Conservation (phyloP, 768 basidiomycete species). For the Clitopilus hobsonii region DNA sequence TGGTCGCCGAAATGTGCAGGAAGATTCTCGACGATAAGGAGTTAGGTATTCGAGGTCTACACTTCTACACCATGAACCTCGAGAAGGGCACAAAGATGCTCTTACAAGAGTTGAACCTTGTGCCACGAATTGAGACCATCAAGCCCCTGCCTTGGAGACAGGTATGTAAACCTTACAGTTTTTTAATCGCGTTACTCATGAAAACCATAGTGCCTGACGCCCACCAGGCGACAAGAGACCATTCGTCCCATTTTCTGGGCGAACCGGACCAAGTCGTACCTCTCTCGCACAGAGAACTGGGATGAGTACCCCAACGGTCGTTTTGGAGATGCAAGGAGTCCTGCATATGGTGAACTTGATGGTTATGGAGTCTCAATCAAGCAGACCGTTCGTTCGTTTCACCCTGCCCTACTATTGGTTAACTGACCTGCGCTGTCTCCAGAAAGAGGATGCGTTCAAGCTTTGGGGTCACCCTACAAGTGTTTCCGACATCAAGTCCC, state of each 20-base stretch:
- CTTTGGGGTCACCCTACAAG: constrained; percentile 84
- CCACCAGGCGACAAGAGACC: constrained; percentile 82
- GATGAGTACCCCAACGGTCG: constrained; percentile 99
- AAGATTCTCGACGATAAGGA: constrained; percentile 68
- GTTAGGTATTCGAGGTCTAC: constrained; percentile 83
- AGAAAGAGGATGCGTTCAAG: constrained; percentile 85
- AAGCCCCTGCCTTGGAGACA: constrained; percentile 98
- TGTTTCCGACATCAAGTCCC: constrained; percentile 55
- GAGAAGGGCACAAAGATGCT: constrained; percentile 96
- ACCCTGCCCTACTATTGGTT: constrained; percentile 2
- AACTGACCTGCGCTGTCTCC: constrained; percentile 6
- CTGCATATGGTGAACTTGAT: constrained; percentile 97
- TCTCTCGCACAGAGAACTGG: constrained; percentile 97
- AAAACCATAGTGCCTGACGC: constrained; percentile 73
- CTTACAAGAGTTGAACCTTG: constrained; percentile 85
- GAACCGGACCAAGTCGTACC: constrained; percentile 90
- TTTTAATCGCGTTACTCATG: constrained; percentile 10
- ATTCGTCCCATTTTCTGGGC: constrained; percentile 99
- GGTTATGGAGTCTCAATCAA: constrained; percentile 94
- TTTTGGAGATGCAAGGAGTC: constrained; percentile 95
- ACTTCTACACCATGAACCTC: constrained; percentile 97
- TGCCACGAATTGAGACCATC: constrained; percentile 84
- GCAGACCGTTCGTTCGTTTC: constrained; percentile 54
- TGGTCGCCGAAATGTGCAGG: constrained; percentile 93
- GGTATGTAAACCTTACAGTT: constrained; percentile 32